phyloP scores from a whole-genome alignment of 2,329 filamentous ascomycete species.

The Phaeosphaeriaceae sp. region DNA sequence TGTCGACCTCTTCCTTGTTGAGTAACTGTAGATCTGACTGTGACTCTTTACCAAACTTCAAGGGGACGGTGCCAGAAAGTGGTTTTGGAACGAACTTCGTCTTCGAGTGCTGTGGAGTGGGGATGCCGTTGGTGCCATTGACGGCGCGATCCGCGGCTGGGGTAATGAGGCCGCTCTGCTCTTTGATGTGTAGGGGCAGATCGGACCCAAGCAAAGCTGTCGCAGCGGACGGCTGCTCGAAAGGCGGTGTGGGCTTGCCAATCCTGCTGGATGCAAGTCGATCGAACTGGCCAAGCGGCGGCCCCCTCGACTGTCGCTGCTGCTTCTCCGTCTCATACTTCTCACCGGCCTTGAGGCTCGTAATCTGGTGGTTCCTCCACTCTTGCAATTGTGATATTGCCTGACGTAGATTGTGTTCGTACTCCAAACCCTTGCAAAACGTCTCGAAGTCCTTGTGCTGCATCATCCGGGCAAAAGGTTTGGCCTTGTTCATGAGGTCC shows the following conservation, averaged over 20 bases:
- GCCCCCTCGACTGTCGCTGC: slow-evolving; percentile 69
- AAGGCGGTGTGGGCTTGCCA: slow-evolving; percentile 69
- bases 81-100: slow-evolving; percentile 64
- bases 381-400: slow-evolving; percentile 92
- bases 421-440: slow-evolving; percentile 83
- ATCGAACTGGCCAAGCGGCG: slow-evolving; percentile 83
- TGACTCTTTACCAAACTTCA: slow-evolving; percentile 76
- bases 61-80: slow-evolving; percentile 68
- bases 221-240: slow-evolving; percentile 77
- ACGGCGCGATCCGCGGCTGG: slow-evolving; percentile 52
- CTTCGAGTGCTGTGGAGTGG: slow-evolving; percentile 50
- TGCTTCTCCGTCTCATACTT: slow-evolving; percentile 93
- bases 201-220: slow-evolving; percentile 81
- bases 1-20: slow-evolving; percentile 80
- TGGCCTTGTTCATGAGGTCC: slow-evolving; percentile 89
- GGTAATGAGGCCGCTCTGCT: slow-evolving; percentile 51
- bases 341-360: slow-evolving; percentile 83
- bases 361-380: slow-evolving; percentile 86
- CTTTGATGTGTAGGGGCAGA: slow-evolving; percentile 68
- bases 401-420: slow-evolving; percentile 89
- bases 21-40: slow-evolving; percentile 86
- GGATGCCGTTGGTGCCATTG: slow-evolving; percentile 49
- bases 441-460: slow-evolving; percentile 88
- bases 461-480: slow-evolving; percentile 97
- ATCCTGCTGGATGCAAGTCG: slow-evolving; percentile 76